These are phyloP conservation scores for Metschnikowia continentalis DNA, from an alignment of 805 yeast species.

Conservation along the genomic window DNA sequence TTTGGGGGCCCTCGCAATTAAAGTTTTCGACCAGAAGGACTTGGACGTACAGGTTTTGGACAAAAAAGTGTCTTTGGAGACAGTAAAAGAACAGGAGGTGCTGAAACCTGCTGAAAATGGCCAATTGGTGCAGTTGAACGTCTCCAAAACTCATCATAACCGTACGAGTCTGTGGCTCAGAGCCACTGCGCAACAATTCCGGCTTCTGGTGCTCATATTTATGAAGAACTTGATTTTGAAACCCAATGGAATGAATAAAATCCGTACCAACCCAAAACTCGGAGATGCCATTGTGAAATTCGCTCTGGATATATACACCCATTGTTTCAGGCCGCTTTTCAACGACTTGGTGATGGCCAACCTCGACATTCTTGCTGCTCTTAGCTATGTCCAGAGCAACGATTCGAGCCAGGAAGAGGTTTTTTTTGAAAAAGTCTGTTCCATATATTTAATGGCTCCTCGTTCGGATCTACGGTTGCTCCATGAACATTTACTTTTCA, in stretches of 20 bases:
- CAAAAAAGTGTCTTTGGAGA: neutral
- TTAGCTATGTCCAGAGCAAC: conserved; percentile 13
- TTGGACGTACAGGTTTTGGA: conserved; percentile 6
- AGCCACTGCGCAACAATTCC: conserved; percentile 37
- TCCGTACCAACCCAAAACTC: conserved; percentile 23
- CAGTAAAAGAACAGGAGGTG: neutral
- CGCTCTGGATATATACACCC: conserved; percentile 17
- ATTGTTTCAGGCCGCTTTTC: conserved; percentile 31
- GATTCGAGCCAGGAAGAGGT: conserved; percentile 6
- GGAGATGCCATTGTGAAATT: conserved; percentile 22
- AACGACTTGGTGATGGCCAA: conserved; percentile 27
- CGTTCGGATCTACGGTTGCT: conserved; percentile 13
- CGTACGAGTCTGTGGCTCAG: conserved; percentile 32
- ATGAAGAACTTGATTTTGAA: conserved; percentile 27
- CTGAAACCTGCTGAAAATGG: neutral
- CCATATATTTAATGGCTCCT: conserved; percentile 6
- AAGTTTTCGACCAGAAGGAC: conserved; percentile 29
- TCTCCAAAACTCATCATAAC: conserved; percentile 5
- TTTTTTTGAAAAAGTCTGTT: conserved; percentile 3
- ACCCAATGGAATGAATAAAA: conserved; percentile 13
- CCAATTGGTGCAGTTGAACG: neutral
- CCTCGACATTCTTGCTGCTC: conserved; percentile 27
- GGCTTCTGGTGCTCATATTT: conserved; percentile 28
- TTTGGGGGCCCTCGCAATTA: conserved; percentile 19
- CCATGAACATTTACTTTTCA: conserved; percentile 15